Evolutionary conservation across 305 asterid genomes (phyloP).

Genomic region (Fraxinus paxiana): DNA sequence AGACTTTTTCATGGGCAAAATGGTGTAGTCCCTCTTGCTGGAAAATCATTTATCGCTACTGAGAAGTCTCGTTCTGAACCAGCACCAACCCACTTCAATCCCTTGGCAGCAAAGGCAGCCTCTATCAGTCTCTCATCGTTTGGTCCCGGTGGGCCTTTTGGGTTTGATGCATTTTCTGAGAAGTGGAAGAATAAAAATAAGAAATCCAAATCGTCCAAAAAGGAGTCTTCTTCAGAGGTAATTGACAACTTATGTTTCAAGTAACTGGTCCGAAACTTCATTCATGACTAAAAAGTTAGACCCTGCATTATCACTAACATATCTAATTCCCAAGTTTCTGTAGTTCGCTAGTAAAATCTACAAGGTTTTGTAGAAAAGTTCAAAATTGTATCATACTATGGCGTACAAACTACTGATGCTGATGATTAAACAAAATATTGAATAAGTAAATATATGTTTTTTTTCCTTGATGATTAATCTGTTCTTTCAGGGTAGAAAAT

Average conservation of each 20-base stretch:
- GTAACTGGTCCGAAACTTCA: neutral
- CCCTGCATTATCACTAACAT: neutral
- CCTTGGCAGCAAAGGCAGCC: slow-evolving; percentile 91
- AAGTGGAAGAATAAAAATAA: slow-evolving; percentile 66
- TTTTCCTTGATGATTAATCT: neutral
- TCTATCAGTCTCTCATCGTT: slow-evolving; percentile 81
- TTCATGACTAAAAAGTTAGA: neutral
- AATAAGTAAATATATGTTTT: neutral
- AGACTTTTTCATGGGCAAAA: slow-evolving; percentile 89
- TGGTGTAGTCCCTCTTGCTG: slow-evolving; percentile 85
- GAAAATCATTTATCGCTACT: slow-evolving; percentile 36
- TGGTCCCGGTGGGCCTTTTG: slow-evolving; percentile 81
- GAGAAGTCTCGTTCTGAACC: slow-evolving; percentile 46
- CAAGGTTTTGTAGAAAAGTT: neutral
- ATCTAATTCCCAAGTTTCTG: neutral
- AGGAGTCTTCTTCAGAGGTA: slow-evolving; percentile 66
- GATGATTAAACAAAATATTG: neutral
- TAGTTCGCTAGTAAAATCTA: neutral
- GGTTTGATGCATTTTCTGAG: slow-evolving; percentile 71
- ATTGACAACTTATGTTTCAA: neutral
- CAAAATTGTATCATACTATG: neutral
- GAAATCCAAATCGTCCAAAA: slow-evolving; percentile 55
- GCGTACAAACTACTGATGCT: neutral
- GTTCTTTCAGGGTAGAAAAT: slow-evolving; percentile 49
- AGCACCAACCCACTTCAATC: slow-evolving; percentile 60